Evolutionary conservation across 2,329 filamentous ascomycete genomes (phyloP).

Genomic region (Aureobasidium pullulans): DNA sequence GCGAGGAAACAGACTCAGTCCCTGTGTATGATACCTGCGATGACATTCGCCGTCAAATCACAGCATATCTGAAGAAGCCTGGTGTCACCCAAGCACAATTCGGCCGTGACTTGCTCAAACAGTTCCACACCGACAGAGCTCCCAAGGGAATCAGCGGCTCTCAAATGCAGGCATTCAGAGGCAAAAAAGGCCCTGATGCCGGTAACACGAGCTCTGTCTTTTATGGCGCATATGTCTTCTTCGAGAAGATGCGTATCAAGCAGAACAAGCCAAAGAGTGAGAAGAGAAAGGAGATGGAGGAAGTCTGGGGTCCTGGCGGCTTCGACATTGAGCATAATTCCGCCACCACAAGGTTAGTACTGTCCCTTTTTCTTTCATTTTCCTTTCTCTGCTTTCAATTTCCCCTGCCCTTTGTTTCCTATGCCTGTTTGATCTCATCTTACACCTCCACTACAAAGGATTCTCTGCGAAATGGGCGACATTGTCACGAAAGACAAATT

Average conservation of each 20-base stretch:
- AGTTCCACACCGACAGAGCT: slow-evolving; percentile 25
- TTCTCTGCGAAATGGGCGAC: neutral
- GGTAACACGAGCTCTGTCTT: slow-evolving; percentile 45
- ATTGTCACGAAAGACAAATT: neutral
- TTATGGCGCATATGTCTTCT: slow-evolving; percentile 51
- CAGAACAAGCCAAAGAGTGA: slow-evolving; percentile 47
- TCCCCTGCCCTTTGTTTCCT: neutral
- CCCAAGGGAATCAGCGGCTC: slow-evolving; percentile 33
- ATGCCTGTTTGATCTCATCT: neutral
- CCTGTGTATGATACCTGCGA: slow-evolving; percentile 52
- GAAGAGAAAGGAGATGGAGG: slow-evolving; percentile 47
- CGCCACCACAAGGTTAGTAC: neutral
- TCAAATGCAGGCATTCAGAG: slow-evolving; percentile 44
- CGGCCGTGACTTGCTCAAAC: slow-evolving; percentile 40
- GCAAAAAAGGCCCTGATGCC: slow-evolving; percentile 39
- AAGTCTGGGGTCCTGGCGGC: slow-evolving; percentile 20
- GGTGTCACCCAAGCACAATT: slow-evolving; percentile 47
- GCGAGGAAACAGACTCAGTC: slow-evolving; percentile 42
- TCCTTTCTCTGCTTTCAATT: neutral
- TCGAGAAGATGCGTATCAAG: slow-evolving; percentile 51
- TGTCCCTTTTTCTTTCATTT: neutral
- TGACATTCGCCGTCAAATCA: slow-evolving; percentile 51
- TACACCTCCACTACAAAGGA: neutral
- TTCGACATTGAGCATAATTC: neutral
- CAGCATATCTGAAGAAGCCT: slow-evolving; percentile 39